Evolutionary conservation across 257 asterid genomes (phyloP).

Genomic region (Solanum tarapatanum): DNA sequence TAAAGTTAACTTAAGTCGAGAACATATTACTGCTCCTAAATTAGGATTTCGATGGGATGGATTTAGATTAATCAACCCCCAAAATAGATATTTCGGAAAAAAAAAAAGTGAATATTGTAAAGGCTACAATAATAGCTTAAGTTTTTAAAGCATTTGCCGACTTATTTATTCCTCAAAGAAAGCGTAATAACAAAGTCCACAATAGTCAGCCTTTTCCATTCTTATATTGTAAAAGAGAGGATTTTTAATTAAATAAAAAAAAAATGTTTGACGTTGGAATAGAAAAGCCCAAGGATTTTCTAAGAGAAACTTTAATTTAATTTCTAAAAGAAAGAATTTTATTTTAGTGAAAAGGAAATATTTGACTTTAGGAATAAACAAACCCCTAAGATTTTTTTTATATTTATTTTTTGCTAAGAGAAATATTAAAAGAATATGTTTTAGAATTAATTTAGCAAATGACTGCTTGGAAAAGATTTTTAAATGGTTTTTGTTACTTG

Average conservation of each 20-base stretch:
- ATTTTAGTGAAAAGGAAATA: not conserved
- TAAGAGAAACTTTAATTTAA: not conserved
- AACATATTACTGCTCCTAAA: not conserved
- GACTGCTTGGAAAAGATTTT: not conserved
- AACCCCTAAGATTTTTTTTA: not conserved
- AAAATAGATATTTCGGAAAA: not conserved
- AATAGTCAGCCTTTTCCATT: not conserved
- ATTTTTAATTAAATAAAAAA: not conserved
- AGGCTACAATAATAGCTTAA: not conserved
- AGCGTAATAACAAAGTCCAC: not conserved
- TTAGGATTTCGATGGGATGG: fast-evolving
- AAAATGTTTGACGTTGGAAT: not conserved
- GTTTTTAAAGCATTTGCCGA: not conserved
- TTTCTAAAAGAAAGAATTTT: not conserved
- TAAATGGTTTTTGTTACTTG: not conserved
- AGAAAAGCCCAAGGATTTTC: not conserved
- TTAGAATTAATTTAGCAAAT: not conserved
- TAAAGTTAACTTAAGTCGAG: not conserved
- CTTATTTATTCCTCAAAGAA: not conserved
- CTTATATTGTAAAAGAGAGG: not conserved
- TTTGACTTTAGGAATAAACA: not conserved
- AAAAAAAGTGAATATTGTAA: not conserved
- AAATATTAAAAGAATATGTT: not conserved
- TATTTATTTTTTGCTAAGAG: not conserved
- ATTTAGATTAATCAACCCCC: fast-evolving